These are phyloP conservation scores for Nannochloropsis salina DNA, from an alignment of 108 stramenopile genomes.

Conservation along the genomic window DNA sequence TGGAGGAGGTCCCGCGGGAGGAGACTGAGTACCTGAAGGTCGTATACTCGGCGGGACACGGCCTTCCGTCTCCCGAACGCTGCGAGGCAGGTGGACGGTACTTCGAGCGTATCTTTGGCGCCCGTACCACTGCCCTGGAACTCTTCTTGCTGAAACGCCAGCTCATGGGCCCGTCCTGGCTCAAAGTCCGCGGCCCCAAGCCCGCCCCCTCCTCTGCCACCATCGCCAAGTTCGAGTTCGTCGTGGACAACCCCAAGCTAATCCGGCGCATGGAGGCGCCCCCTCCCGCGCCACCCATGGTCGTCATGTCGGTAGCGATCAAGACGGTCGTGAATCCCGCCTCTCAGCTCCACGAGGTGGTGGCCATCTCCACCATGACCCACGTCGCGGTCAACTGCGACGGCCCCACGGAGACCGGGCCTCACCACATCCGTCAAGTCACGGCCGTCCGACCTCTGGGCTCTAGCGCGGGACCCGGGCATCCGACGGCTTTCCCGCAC, in stretches of 20 bases:
- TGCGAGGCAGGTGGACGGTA: constrained; percentile 69
- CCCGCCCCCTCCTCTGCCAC: constrained; percentile 27
- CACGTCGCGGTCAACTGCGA: constrained; percentile 76
- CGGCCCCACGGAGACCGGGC: constrained; percentile 30
- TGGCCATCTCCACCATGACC: constrained; percentile 79
- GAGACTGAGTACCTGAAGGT: constrained; percentile 90
- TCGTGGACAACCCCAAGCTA: constrained; percentile 64
- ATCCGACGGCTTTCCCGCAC: constrained; percentile 27
- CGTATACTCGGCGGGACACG: constrained; percentile 22
- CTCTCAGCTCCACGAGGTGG: constrained; percentile 88
- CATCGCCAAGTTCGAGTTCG: constrained; percentile 21
- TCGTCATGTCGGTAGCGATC: constrained; percentile 76
- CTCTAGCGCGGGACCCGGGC: constrained; percentile 20
- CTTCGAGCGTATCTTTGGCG: constrained; percentile 80
- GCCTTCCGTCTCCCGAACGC: constrained; percentile 43
- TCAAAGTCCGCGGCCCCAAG: constrained; percentile 69
- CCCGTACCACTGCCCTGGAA: constrained; percentile 72
- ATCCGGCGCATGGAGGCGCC: constrained; percentile 42
- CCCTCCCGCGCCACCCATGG: constrained; percentile 44
- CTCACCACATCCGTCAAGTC: background rate
- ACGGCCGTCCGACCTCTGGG: constrained; percentile 12
- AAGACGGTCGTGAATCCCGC: constrained; percentile 92
- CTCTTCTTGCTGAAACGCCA: constrained; percentile 87
- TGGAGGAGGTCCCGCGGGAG: constrained; percentile 78
- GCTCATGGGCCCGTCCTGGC: constrained; percentile 96